Conservation (phyloP, 495 filamentous ascomycete genomes). For the Parachaetomium inaequale region DNA sequence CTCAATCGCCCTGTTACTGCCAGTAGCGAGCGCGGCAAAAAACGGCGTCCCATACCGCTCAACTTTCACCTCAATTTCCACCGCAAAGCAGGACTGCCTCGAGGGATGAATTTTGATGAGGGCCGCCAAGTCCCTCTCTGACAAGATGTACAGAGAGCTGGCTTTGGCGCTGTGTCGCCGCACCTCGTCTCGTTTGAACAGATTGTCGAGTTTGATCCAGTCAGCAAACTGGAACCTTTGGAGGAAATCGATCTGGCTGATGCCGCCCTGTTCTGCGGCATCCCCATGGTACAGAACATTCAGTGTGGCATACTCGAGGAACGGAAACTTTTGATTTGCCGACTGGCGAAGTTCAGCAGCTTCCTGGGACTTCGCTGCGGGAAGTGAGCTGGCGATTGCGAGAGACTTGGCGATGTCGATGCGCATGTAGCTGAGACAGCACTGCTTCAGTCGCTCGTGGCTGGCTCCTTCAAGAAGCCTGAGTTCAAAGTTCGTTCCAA, state of each 20-base stretch:
- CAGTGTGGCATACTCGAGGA: conserved; percentile 17
- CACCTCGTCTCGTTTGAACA: not conserved
- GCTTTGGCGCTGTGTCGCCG: conserved; percentile 34
- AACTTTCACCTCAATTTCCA: too few species aligned
- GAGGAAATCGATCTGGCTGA: conserved; percentile 42
- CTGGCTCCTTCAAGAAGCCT: not conserved
- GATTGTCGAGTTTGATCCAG: too few species aligned
- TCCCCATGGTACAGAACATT: conserved; percentile 23
- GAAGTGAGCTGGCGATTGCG: not conserved
- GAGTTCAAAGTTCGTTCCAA: too few species aligned
- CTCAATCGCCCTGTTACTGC: conserved; percentile 25
- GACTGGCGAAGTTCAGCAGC: conserved; percentile 21
- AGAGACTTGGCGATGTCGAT: not conserved
- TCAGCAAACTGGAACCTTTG: conserved; percentile 8
- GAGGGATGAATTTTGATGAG: conserved; percentile 35
- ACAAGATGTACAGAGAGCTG: conserved; percentile 47
- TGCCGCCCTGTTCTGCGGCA: conserved; percentile 19
- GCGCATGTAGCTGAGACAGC: conserved; percentile 32
- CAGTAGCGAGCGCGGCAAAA: conserved; percentile 42
- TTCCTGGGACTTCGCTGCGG: conserved; percentile 21
- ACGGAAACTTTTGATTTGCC: conserved; percentile 14
- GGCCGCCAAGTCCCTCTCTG: conserved; percentile 31
- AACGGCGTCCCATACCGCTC: conserved; percentile 39
- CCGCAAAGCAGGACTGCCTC: too few species aligned
- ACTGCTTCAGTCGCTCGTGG: conserved; percentile 35